phyloP scores from a whole-genome alignment of 108 stramenopile genomes.

The Skeletonema marinoi region DNA sequence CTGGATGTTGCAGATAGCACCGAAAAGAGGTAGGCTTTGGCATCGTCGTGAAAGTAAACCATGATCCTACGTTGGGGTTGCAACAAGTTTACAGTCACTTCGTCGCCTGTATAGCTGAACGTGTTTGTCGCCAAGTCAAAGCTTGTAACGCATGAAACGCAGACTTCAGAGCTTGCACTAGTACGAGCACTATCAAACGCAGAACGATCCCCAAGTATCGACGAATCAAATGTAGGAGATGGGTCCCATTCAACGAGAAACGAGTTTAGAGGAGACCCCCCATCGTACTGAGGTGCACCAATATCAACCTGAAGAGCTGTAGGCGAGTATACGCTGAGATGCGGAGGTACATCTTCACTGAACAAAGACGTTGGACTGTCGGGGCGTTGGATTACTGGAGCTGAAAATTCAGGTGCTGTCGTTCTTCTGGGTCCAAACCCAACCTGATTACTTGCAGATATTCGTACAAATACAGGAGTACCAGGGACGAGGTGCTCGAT shows the following conservation, averaged over 20 bases:
- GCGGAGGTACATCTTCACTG: conserved; percentile 38
- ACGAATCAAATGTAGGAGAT: conserved; percentile 43
- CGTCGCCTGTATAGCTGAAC: conserved; percentile 44
- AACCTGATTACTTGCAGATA: conserved; percentile 55
- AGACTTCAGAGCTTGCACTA: conserved; percentile 33
- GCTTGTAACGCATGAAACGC: conserved; percentile 36
- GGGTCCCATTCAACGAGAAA: conserved; percentile 87
- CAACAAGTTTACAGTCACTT: conserved; percentile 33
- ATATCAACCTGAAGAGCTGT: conserved; percentile 61
- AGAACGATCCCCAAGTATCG: conserved; percentile 39
- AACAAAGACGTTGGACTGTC: conserved; percentile 51
- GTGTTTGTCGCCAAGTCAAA: conserved; percentile 42
- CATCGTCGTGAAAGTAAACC: conserved; percentile 52
- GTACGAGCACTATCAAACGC: conserved; percentile 41
- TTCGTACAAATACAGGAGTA: conserved; percentile 47
- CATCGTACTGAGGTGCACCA: conserved; percentile 67
- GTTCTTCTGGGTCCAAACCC: conserved; percentile 60
- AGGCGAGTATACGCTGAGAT: conserved; percentile 35
- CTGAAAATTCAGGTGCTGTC: conserved; percentile 49
- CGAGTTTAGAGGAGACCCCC: conserved; percentile 68
- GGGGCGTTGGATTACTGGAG: conserved; percentile 50
- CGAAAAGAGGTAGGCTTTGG: conserved; percentile 43
- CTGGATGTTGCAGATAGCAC: conserved; percentile 43
- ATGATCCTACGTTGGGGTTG: conserved; percentile 54
- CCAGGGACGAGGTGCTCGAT: conserved; percentile 58